Base-by-base conservation (phyloP, 1,139 yeast species). In the Debaryomyces sp. region DNA sequence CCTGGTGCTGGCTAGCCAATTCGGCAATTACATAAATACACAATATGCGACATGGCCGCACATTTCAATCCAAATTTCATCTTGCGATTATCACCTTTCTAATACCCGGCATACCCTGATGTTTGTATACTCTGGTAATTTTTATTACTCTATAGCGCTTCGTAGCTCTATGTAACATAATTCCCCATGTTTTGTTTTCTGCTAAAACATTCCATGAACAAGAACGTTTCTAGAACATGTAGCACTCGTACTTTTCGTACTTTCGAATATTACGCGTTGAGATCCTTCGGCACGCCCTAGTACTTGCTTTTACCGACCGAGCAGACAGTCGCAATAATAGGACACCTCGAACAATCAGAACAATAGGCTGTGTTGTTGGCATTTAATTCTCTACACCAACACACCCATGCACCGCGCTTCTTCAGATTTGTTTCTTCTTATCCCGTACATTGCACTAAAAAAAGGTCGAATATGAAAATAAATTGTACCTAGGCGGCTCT, bases 371-470 rank as follows among this genome's bases (percentile, higher is more conserved):
- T 32, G 15, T 32, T 17, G 9, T 32, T 32, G 12, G 21, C 21
- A 15, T 9, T 8, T 8, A 32, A 13, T 15, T 32, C 35, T 12
- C 17, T 13, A 27, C 42, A 39, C 42, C 42, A 29, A 30, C 9
- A 17, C 24, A 39, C 13, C 42, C 33, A n/a, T 27, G 27, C 42
- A 39, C 42, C 42, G 26, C 24, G 30, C 21, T 29, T 26, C 24
- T 30, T 39, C 21, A 32, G 35, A 15, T 32, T 15, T 32, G 35
- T 15, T 32, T 32, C 35, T 32, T 32, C 13, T 27, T 27, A 27
- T 27, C 34, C 34, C 15, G 12, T 32, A 32, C 18, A 32, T 32
- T 32, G 12, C 35, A 32, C 35, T 21, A 26, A 30, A 18, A 38
- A n/a, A 29, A 39, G 27, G 13, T 26, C 24, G 15, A 17, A 10